These are phyloP conservation scores for Globisporangium splendens DNA, from an alignment of 352 stramenopile genomes.

Conservation along the genomic window DNA sequence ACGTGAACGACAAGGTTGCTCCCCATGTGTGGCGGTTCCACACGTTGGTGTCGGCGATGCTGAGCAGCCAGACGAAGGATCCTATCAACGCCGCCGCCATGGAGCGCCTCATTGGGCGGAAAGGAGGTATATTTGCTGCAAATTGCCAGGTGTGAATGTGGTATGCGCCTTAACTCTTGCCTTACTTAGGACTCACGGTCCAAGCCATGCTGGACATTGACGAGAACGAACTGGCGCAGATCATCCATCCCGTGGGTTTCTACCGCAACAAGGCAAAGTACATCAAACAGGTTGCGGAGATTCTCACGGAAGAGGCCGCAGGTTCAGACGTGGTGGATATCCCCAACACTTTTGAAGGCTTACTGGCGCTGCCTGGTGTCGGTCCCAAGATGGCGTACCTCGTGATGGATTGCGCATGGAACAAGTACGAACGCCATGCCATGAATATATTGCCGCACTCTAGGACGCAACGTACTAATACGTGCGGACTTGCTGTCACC, in stretches of 20 bases:
- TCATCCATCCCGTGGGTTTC: constrained; percentile 94
- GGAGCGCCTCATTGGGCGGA: constrained; percentile 60
- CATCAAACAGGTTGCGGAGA: constrained; percentile 82
- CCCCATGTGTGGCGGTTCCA: constrained; percentile 85
- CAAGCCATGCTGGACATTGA: constrained; percentile 84
- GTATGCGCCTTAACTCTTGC: background rate
- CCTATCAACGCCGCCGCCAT: constrained; percentile 81
- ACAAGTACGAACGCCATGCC: constrained; percentile 43
- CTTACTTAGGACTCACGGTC: constrained; percentile 74
- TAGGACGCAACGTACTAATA: background rate
- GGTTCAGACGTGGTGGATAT: constrained; percentile 74
- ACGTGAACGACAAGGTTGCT: constrained; percentile 33
- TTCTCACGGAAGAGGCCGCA: constrained; percentile 33
- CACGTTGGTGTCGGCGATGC: constrained; percentile 94
- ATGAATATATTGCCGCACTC: background rate
- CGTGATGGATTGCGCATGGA: constrained; percentile 91
- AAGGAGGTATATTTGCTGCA: constrained; percentile 11
- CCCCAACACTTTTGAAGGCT: constrained; percentile 82
- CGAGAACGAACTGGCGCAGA: constrained; percentile 73
- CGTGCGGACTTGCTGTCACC: background rate
- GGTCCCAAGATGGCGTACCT: constrained; percentile 98
- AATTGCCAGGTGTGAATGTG: no score
- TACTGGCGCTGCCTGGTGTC: constrained; percentile 91
- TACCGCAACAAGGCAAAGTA: constrained; percentile 96
- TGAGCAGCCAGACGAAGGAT: constrained; percentile 97